phyloP scores from a whole-genome alignment of 495 filamentous ascomycete genomes.

The Talaromyces borbonicus region DNA sequence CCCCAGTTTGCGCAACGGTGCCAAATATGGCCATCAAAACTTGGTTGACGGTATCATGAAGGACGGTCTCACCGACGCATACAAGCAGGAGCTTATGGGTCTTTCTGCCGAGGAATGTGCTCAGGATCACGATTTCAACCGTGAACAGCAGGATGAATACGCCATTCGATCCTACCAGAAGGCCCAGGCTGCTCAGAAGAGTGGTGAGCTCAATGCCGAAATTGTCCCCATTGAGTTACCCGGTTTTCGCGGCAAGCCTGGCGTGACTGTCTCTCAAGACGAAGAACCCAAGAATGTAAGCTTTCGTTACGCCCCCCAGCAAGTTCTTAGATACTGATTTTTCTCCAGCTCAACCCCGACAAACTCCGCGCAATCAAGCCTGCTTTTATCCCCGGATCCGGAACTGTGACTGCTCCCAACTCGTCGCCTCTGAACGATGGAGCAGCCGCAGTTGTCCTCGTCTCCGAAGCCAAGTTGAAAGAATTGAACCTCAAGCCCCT shows the following conservation, averaged over 20 bases:
- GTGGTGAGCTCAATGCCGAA: slow-evolving; percentile 69
- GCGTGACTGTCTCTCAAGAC: slow-evolving; percentile 68
- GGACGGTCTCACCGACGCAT: slow-evolving; percentile 88
- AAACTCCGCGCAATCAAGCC: slow-evolving; percentile 80
- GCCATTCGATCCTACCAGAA: slow-evolving; percentile 86
- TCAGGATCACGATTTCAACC: slow-evolving; percentile 65
- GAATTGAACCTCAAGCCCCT: slow-evolving; percentile 81
- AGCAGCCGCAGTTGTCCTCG: slow-evolving; percentile 79
- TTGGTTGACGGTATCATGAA: slow-evolving; percentile 84
- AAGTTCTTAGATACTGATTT: neutral
- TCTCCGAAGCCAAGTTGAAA: slow-evolving; percentile 82
- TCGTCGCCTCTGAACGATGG: slow-evolving; percentile 94
- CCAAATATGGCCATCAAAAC: slow-evolving; percentile 80
- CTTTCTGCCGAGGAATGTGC: slow-evolving; percentile 87
- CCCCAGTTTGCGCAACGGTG: slow-evolving; percentile 66
- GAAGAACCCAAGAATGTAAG: slow-evolving; percentile 89
- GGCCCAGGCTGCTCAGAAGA: slow-evolving; percentile 73
- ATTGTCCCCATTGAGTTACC: slow-evolving; percentile 85
- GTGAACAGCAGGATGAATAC: slow-evolving; percentile 85
- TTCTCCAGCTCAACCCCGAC: slow-evolving; percentile 66
- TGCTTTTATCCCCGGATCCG: slow-evolving; percentile 67
- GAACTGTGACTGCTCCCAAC: slow-evolving; percentile 95
- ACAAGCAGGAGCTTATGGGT: slow-evolving; percentile 91
- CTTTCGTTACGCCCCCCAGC: neutral
- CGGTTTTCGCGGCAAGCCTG: slow-evolving; percentile 82